These are phyloP conservation scores for Serendipita sp. DNA, from an alignment of 768 basidiomycete genomes.

Conservation along the genomic window DNA sequence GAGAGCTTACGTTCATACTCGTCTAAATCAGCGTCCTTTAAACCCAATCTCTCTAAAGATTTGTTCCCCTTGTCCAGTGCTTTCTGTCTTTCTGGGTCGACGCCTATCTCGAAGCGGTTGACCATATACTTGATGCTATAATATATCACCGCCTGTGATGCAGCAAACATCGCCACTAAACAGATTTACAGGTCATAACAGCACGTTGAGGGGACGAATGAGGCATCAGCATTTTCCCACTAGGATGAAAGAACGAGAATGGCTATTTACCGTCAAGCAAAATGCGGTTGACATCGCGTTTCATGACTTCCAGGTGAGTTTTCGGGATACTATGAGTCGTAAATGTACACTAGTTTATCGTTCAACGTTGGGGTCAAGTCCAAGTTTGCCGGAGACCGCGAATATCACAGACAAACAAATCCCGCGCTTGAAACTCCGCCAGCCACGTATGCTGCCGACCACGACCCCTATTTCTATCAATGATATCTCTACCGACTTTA, in stretches of 20 bases:
- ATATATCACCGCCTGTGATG: conserved; percentile 52
- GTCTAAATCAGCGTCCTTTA: conserved; percentile 58
- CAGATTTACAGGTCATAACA: neutral
- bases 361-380: neutral
- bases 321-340: neutral
- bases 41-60: conserved; percentile 53
- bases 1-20: conserved; percentile 74
- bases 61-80: conserved; percentile 56
- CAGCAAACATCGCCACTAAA: conserved; percentile 31
- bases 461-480: neutral
- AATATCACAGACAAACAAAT: neutral
- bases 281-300: neutral
- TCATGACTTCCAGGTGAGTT: neutral
- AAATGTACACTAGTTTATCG: neutral
- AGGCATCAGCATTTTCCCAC: neutral
- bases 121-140: conserved; percentile 43
- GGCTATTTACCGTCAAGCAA: neutral
- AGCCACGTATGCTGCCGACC: neutral
- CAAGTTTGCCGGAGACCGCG: neutral
- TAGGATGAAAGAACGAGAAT: neutral
- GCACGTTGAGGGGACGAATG: neutral
- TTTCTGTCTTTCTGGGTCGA: conserved; percentile 32
- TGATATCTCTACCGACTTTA: neutral
- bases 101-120: neutral
- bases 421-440: too few species aligned